Evolutionary conservation across 306 rosid genomes (phyloP).

Genomic region (Sesbania bispinosa): DNA sequence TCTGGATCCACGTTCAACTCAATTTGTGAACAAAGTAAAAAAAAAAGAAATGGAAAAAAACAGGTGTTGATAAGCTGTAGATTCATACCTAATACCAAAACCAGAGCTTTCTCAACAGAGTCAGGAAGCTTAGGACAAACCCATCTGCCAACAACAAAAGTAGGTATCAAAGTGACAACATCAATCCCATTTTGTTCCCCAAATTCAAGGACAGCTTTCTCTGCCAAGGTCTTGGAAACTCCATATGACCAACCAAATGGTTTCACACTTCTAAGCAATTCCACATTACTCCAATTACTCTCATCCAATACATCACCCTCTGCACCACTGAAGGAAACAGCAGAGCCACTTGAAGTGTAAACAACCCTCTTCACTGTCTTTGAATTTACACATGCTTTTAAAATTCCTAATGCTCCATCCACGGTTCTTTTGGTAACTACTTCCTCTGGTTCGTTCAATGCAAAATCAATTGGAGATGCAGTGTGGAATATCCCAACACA

Average conservation of each 20-base stretch:
- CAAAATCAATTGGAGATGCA: conserved; percentile 34
- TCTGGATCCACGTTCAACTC: no score
- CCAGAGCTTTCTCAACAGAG: conserved; percentile 30
- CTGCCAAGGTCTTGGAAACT: conserved; percentile 57
- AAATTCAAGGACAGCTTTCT: conserved; percentile 55
- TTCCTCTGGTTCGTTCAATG: conserved; percentile 36
- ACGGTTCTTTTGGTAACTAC: conserved; percentile 36
- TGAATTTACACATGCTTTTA: conserved; percentile 41
- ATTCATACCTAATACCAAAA: conserved; percentile 46
- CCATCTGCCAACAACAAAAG: conserved; percentile 51
- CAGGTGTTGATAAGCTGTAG: no score
- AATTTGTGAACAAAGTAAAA: no score
- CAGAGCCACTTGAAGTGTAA: conserved; percentile 51
- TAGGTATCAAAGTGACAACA: conserved; percentile 52
- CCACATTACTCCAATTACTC: conserved; percentile 53
- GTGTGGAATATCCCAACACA: conserved; percentile 53
- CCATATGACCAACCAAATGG: conserved; percentile 31
- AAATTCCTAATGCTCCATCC: conserved; percentile 51
- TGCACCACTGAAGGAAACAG: conserved; percentile 10
- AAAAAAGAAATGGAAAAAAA: no score
- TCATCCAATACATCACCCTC: conserved; percentile 41
- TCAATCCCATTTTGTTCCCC: conserved; percentile 50
- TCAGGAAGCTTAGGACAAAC: conserved; percentile 47
- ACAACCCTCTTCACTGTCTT: conserved; percentile 54
- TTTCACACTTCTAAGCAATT: conserved; percentile 11